Evolutionary conservation across 2,329 filamentous ascomycete genomes (phyloP).

Genomic region (Pyrenophora teres): DNA sequence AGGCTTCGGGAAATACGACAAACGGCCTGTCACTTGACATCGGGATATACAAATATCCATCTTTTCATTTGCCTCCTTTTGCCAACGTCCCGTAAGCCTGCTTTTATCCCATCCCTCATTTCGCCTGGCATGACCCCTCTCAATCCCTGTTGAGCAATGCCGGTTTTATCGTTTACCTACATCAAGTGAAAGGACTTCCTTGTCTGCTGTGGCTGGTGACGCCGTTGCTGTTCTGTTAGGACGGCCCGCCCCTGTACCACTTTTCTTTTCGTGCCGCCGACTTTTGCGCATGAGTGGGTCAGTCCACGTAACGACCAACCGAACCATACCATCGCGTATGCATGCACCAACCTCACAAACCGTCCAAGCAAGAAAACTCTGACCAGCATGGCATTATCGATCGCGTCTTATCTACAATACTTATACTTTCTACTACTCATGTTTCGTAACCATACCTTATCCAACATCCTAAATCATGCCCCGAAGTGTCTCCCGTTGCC

Average conservation of each 20-base stretch:
- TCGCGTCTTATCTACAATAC: neutral
- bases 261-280: neutral
- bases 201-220: slow-evolving; percentile 3
- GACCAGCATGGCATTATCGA: neutral
- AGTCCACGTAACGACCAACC: neutral
- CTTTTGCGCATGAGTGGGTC: neutral
- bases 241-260: neutral
- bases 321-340: slow-evolving; percentile 2
- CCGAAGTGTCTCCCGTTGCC: neutral
- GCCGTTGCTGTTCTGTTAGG: neutral
- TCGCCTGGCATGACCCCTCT: neutral
- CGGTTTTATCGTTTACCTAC: neutral
- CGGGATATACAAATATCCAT: neutral
- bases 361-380: neutral
- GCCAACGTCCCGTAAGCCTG: neutral
- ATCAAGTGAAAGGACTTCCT: neutral
- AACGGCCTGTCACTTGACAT: neutral
- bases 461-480: slow-evolving; percentile 7
- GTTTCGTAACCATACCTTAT: slow-evolving; percentile 3
- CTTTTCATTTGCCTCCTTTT: neutral
- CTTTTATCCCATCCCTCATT: neutral
- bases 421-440: neutral
- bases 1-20: neutral
- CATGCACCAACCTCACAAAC: slow-evolving; percentile 1
- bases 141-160: neutral